Evolutionary conservation across 768 basidiomycete genomes (phyloP).

Genomic region (Leccinum boreale): DNA sequence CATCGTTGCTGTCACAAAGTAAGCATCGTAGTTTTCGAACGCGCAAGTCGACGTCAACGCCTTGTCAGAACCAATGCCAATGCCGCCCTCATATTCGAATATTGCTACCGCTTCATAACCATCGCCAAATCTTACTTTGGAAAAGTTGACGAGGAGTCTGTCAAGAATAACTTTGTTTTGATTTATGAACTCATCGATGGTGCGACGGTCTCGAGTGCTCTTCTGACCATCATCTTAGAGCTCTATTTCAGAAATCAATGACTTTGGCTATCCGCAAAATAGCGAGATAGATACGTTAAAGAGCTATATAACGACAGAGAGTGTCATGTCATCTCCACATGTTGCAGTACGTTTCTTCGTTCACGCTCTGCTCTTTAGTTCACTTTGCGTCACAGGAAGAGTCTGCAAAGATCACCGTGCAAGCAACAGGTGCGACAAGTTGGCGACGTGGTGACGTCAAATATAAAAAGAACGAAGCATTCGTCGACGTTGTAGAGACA

Average conservation of each 20-base stretch:
- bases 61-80: slow-evolving; percentile 84
- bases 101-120: slow-evolving; percentile 92
- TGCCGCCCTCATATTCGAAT: slow-evolving; percentile 97
- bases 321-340: slow-evolving; percentile 81
- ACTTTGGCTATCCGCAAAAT: slow-evolving; percentile 99
- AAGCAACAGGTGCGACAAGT: slow-evolving; percentile 95
- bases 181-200: slow-evolving; percentile 99
- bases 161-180: slow-evolving; percentile 99
- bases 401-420: slow-evolving; percentile 93
- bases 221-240: slow-evolving; percentile 5
- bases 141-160: slow-evolving; percentile 95
- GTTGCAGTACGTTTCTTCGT: slow-evolving; percentile 58
- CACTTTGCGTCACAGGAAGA: slow-evolving; percentile 64
- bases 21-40: slow-evolving; percentile 21
- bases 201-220: slow-evolving; percentile 31
- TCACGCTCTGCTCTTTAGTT: not conserved
- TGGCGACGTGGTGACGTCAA: slow-evolving; percentile 96
- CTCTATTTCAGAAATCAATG: slow-evolving; percentile 77
- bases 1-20: slow-evolving; percentile 96
- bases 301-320: slow-evolving; percentile 97
- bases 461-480: slow-evolving; percentile 99
- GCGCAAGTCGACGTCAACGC: not conserved
- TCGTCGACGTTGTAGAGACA: slow-evolving; percentile 98
- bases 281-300: slow-evolving; percentile 98
- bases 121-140: slow-evolving; percentile 97